Evolutionary conservation across 345 rosid genomes (phyloP), one percentile per base, ranked within the genome.

Genomic region (Syzygium aqueum): DNA sequence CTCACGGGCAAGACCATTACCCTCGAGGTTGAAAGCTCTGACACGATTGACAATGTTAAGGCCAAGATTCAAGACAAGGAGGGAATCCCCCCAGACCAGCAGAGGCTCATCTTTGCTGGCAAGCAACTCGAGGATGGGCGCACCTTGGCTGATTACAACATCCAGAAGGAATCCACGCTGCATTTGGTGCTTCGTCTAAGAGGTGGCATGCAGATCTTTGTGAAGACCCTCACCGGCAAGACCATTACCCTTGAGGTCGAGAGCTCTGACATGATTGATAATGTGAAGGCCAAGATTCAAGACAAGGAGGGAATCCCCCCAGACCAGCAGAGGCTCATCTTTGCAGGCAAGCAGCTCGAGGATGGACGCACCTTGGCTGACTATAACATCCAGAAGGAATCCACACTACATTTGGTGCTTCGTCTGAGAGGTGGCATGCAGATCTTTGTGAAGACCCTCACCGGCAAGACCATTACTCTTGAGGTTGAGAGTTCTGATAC

Each of bases 51-150:
- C 40, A 91, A 92, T 53, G 94, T 91, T 9, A 92, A 92, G 85
- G 92, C 93, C 1, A 92, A 92, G 80, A 92, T 92, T 67, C 94
- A 91, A 78, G 94, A 92, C 80, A 92, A 92, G 90, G 93, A 91
- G 87, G 94, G 93, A 2, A 92, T 92, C 43, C 93, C 94, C 4
- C 93, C 93, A 0, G 94, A 92, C 89, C 94, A 92, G 87, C 94
- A 92, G 86, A 88, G 93, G 87, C 49, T 92, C 27, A 92, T 92
- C 61, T 92, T 92, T 27, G 94, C 93, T 0, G 94, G 94, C 3
- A 92, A 92, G 87, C 94, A 92, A 87, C 84, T 92, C 11, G 94
- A 92, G 86, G 94, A 92, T 83, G 94, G 94, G 2, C 87, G 94
- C 22, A 92, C 94, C 3, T 30, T 92, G 14, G 93, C 92, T 6